phyloP scores from a whole-genome alignment of 2,329 filamentous ascomycete genomes.

The Trichoderma sp. region DNA sequence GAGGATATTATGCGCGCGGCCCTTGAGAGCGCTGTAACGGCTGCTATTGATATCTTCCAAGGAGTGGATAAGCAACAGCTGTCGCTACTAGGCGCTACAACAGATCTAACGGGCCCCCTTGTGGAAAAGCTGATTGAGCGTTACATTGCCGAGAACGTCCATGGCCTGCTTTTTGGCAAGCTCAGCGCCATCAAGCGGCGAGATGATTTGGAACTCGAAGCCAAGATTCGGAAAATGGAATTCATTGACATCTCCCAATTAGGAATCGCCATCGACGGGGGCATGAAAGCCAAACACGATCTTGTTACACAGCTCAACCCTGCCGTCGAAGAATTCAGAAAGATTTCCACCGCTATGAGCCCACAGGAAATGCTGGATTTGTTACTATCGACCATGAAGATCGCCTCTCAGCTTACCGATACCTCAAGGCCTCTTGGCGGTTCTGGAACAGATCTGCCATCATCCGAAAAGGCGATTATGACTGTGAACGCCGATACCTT shows the following conservation, averaged over 20 bases:
- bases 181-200: constrained; percentile 73
- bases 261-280: constrained; percentile 80
- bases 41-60: constrained; percentile 93
- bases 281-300: constrained; percentile 74
- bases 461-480: constrained; percentile 54
- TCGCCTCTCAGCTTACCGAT: constrained; percentile 68
- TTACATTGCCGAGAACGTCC: constrained; percentile 90
- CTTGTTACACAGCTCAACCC: constrained; percentile 72
- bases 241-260: constrained; percentile 93
- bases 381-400: constrained; percentile 77
- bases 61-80: constrained; percentile 93
- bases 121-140: constrained; percentile 94
- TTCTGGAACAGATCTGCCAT: constrained; percentile 30
- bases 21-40: constrained; percentile 86
- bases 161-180: constrained; percentile 82
- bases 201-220: constrained; percentile 85
- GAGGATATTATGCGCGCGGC: constrained; percentile 87
- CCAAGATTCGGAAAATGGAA: constrained; percentile 88
- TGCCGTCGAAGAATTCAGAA: constrained; percentile 86
- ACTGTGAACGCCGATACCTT: constrained; percentile 82
- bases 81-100: constrained; percentile 86
- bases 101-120: constrained; percentile 85
- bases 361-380: constrained; percentile 88
- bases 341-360: constrained; percentile 72
- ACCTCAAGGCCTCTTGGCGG: constrained; percentile 43